A percentile compares a stretch with the other conserved stretches of the same genome.
Conservation (phyloP, 2,329 filamentous ascomycete genomes). For the Biscogniauxia mediterranea region DNA sequence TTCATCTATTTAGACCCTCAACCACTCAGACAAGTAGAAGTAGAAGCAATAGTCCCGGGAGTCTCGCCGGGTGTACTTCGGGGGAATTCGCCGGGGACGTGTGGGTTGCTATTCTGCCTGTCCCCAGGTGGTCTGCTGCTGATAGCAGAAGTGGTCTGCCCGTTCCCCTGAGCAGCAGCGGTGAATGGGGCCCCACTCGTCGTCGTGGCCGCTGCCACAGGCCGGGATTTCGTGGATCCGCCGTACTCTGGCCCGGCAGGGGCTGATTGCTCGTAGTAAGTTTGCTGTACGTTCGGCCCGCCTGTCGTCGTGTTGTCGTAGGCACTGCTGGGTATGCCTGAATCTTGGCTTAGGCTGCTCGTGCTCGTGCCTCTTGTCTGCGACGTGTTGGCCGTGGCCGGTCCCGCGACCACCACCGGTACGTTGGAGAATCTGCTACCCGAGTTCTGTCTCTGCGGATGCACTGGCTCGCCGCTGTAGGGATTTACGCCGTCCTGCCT, state of each 20-base stretch:
- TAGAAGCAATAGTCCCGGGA: conserved; percentile 14
- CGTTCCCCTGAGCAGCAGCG: conserved; percentile 12
- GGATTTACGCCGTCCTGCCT: conserved; percentile 57
- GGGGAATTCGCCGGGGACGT: conserved; percentile 32
- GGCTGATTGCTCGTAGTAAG: conserved; percentile 1
- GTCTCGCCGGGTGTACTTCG: conserved; percentile 17
- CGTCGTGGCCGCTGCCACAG: conserved; percentile 3
- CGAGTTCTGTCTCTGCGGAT: conserved; percentile 13
- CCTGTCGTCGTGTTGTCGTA: conserved; percentile 16
- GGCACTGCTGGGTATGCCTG: conserved; percentile 17
- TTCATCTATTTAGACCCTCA: not conserved
- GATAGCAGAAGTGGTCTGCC: conserved; percentile 5
- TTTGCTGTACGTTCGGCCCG: conserved; percentile 11
- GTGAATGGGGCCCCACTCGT: conserved; percentile 10
- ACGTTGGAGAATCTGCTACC: conserved; percentile 17
- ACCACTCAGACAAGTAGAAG: too few relatives aligned
- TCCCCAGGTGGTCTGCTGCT: conserved; percentile 12
- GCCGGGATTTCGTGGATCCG: conserved; percentile 18
- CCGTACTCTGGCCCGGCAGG: conserved; percentile 5
- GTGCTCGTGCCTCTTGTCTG: conserved; percentile 18
- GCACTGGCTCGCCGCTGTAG: conserved; percentile 49
- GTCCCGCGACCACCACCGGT: conserved; percentile 22
- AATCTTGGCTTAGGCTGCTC: conserved; percentile 19
- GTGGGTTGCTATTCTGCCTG: conserved; percentile 27
- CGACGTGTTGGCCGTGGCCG: conserved; percentile 10